A percentile compares a stretch with the other conserved stretches of the same genome.
These are phyloP conservation scores for Cystobasidium slooffiae DNA, from an alignment of 1,284 basidiomycete species.

Conservation along the genomic window DNA sequence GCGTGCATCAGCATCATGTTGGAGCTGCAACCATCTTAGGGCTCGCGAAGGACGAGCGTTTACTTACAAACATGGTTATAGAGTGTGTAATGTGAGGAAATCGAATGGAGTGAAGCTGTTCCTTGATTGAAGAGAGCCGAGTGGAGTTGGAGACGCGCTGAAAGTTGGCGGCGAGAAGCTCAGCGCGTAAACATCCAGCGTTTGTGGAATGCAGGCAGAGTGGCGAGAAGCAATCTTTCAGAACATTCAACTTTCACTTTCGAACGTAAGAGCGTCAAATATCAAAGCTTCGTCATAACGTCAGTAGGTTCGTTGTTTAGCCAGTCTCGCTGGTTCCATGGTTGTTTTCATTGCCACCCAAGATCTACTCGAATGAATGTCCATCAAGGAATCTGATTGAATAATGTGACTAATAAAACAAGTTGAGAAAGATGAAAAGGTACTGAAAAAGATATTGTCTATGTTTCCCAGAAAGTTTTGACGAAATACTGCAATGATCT, in stretches of 20 bases:
- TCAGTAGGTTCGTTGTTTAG: neutral
- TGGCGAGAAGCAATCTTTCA: too few species aligned
- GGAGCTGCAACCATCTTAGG: neutral
- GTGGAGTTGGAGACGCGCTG: too few species aligned
- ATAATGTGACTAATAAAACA: conserved; percentile 34
- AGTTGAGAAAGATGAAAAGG: conserved; percentile 20
- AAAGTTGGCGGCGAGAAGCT: too few species aligned
- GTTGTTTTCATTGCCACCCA: conserved; percentile 7
- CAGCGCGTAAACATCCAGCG: too few species aligned
- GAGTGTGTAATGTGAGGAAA: neutral
- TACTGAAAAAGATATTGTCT: neutral
- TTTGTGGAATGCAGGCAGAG: too few species aligned
- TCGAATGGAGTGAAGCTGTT: neutral
- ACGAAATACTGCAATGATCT: neutral
- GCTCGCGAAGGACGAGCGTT: neutral
- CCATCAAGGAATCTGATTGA: neutral
- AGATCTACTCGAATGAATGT: conserved; percentile 20
- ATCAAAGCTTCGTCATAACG: neutral
- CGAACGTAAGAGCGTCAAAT: too few species aligned
- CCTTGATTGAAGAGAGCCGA: too few species aligned
- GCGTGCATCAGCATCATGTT: conserved; percentile 6
- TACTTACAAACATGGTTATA: conserved; percentile 35
- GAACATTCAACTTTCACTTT: too few species aligned
- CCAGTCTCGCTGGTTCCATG: conserved; percentile 18
- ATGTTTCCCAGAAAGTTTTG: neutral